Percentiles rank a stretch among this genome's conserved stretches.
Conservation (phyloP, 2,329 filamentous ascomycete species). For the Fonsecaea nubica region DNA sequence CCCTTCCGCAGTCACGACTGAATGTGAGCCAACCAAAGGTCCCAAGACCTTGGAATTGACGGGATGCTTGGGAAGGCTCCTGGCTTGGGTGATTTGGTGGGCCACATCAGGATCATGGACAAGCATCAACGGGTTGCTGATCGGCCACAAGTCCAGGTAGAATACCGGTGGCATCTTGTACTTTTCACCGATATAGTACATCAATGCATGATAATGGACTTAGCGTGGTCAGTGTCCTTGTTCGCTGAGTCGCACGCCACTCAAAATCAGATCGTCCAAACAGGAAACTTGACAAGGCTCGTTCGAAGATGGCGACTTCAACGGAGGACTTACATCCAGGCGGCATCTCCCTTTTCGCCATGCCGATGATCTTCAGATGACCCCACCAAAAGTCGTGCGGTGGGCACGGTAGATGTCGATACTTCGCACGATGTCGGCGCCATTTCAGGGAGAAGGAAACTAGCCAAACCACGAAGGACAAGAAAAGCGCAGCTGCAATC, state of each 20-base stretch:
- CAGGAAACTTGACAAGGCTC: neutral
- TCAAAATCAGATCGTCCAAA: neutral
- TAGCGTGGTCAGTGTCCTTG: constrained; percentile 1
- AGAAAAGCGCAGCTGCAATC: neutral
- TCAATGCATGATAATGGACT: constrained; percentile 12
- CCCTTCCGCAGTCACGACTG: constrained; percentile 47
- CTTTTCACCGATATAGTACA: constrained; percentile 18
- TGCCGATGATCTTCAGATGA: constrained; percentile 23
- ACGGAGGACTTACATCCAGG: constrained; percentile 9
- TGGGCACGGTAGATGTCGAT: constrained; percentile 22
- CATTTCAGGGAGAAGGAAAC: constrained; percentile 14
- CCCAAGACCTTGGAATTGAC: constrained; percentile 43
- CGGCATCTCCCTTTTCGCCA: constrained; percentile 9
- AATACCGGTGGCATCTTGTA: constrained; percentile 36
- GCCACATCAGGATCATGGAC: constrained; percentile 49
- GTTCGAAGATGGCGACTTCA: neutral
- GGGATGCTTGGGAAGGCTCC: constrained; percentile 45
- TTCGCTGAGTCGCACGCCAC: neutral
- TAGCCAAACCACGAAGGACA: constrained; percentile 5
- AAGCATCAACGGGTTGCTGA: constrained; percentile 45
- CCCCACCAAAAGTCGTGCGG: constrained; percentile 24
- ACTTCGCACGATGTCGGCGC: constrained; percentile 10
- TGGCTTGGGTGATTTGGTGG: constrained; percentile 49
- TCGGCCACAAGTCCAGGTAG: constrained; percentile 51
- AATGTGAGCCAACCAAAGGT: constrained; percentile 40